phyloP scores from a whole-genome alignment of 1,284 basidiomycete species.

The Singerocomus inundabilis region DNA sequence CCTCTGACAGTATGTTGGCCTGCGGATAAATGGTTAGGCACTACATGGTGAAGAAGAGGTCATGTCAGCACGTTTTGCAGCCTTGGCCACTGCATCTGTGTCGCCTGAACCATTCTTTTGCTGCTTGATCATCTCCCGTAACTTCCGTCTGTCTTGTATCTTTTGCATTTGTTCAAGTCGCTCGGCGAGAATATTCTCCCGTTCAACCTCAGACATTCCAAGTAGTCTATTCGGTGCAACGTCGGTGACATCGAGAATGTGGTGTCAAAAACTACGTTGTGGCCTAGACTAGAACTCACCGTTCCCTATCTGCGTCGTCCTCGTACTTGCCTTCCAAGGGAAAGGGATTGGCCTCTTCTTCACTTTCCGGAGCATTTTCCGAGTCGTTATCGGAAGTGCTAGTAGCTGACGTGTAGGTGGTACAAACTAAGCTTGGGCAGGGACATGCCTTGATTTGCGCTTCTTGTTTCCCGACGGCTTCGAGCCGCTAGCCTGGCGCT shows the following conservation, averaged over 20 bases:
- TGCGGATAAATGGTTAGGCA: slow-evolving; percentile 30
- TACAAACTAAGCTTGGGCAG: slow-evolving; percentile 1
- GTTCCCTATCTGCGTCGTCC: slow-evolving; percentile 77
- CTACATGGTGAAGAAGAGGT: not conserved
- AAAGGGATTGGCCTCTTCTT: slow-evolving; percentile 70
- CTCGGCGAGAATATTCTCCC: slow-evolving; percentile 81
- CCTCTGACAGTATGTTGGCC: slow-evolving; percentile 77
- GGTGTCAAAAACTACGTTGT: slow-evolving; percentile 25
- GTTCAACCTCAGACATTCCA: slow-evolving; percentile 80
- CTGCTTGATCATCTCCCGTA: slow-evolving; percentile 73
- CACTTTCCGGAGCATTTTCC: slow-evolving; percentile 56
- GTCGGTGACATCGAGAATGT: slow-evolving; percentile 7
- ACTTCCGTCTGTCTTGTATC: slow-evolving; percentile 68
- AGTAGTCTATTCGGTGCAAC: slow-evolving; percentile 56
- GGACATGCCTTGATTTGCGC: slow-evolving; percentile 49
- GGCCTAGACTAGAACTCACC: slow-evolving; percentile 49
- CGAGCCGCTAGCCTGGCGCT: slow-evolving; percentile 38
- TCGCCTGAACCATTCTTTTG: slow-evolving; percentile 53
- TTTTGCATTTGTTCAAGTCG: slow-evolving; percentile 82
- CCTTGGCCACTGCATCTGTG: slow-evolving; percentile 63
- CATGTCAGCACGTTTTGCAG: slow-evolving; percentile 63
- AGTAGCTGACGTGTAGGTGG: slow-evolving; percentile 6
- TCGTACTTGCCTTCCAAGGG: slow-evolving; percentile 90
- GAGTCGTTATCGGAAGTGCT: slow-evolving; percentile 46
- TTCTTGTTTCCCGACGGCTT: slow-evolving; percentile 41